A percentile compares a stretch with the other conserved stretches of the same genome.
Evolutionary conservation across 2,329 filamentous ascomycete genomes (phyloP).

Genomic region (Tolypocladium pustulatum): DNA sequence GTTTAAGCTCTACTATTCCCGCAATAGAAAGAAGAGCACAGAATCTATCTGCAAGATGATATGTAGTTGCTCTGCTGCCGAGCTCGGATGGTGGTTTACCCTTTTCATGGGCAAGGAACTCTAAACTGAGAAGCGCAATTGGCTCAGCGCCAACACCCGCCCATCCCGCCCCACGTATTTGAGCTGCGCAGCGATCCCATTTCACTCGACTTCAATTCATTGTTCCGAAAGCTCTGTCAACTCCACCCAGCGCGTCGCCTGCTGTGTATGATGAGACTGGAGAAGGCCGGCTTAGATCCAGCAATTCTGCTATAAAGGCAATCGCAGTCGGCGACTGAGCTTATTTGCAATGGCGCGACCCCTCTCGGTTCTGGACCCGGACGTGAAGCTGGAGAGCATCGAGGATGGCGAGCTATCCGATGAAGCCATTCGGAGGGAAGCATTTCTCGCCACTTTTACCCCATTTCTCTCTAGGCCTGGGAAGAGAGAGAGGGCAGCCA

Average conservation of each 20-base stretch:
- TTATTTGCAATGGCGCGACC: neutral
- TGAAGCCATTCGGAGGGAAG: neutral
- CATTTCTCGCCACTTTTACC: neutral
- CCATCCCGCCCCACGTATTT: too few species aligned
- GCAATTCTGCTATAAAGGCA: neutral
- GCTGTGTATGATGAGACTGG: neutral
- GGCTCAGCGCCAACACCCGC: too few species aligned
- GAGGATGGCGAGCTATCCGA: neutral
- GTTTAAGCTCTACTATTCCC: neutral
- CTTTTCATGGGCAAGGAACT: neutral
- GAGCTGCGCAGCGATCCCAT: too few species aligned
- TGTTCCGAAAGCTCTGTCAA: too few species aligned
- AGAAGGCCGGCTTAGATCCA: neutral
- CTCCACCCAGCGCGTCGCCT: neutral
- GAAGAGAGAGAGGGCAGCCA: neutral
- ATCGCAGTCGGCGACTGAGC: neutral
- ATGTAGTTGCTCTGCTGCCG: too few species aligned
- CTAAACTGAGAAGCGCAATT: neutral
- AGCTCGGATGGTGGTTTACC: too few species aligned
- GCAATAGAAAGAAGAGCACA: too few species aligned
- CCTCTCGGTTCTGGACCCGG: neutral
- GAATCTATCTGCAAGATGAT: too few species aligned
- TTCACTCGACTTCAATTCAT: too few species aligned
- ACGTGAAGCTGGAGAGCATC: neutral
- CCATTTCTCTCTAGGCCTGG: neutral